These are phyloP conservation scores for Aphanomyces stellatus DNA, from an alignment of 352 stramenopile species.

Conservation along the genomic window DNA sequence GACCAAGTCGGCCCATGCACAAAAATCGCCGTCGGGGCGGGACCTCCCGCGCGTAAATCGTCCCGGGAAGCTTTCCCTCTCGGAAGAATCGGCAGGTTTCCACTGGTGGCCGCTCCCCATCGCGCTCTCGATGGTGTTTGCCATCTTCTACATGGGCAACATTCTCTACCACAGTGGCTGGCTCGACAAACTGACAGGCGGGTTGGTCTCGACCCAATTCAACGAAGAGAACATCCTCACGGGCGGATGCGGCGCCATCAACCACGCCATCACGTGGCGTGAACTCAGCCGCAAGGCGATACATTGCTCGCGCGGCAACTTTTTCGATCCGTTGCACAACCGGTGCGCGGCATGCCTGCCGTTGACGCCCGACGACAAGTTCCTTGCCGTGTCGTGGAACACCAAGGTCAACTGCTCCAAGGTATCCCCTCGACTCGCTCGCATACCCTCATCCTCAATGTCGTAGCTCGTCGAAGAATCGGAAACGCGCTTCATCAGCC, in stretches of 20 bases:
- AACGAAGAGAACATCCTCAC: not conserved
- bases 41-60: not conserved
- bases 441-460: not conserved
- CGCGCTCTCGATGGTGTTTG: conserved; percentile 5
- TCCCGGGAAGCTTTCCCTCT: not conserved
- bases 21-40: not conserved
- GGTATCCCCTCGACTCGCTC: not conserved
- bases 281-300: not conserved
- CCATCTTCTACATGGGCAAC: not conserved
- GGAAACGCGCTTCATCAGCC: not conserved
- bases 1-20: not conserved
- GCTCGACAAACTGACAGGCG: conserved; percentile 6
- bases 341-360: not conserved
- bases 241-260: conserved; percentile 1
- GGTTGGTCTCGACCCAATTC: not conserved
- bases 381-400: conserved; percentile 2
- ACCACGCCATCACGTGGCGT: conserved; percentile 8
- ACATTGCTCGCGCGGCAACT: not conserved
- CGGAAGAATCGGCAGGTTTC: conserved; percentile 6
- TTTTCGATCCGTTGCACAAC: conserved; percentile 7
- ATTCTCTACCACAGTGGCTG: conserved; percentile 1
- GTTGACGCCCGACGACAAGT: not conserved
- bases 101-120: conserved; percentile 12
- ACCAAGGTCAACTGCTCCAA: not conserved
- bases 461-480: not conserved